Base-by-base conservation (phyloP, 129 eudicot species). In the Scalesia atractyloides region DNA sequence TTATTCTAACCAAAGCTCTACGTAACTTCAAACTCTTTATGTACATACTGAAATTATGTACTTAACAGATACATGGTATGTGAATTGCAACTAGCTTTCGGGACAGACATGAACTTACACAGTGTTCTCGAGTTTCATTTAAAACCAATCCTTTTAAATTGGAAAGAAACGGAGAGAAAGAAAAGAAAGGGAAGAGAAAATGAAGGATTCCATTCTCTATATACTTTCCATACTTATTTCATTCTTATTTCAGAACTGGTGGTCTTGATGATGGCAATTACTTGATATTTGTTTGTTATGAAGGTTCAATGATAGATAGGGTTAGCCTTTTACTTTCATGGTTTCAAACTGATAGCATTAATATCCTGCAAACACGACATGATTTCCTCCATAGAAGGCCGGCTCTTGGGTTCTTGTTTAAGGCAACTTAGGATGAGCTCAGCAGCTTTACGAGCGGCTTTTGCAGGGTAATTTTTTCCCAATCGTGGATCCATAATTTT, bases 401-500 rank as follows among this genome's bases (percentile, higher is more conserved):
- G 76, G 3, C 69, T 60, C 43, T 84, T 82, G 0, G 87, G 97
- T 57, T 77, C 86, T 6, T 75, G 43, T 66, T 80, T 85, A 12
- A 91, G 84, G 48, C 95, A 91, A 3, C 64, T 78, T 61, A 83
- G 70, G 43, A 91, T 69, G 18, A 89, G 86, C 65, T 75, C 73
- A 9, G 82, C 86, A 2, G 58, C 64, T 74, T 74, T 73, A 26
- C 34, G 60, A 5, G 83, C 86, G 0, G 73, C 95, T 74, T 73
- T 66, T 48, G 57, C 51, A 49, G 97, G 95, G 76, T 91, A 91
- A n/a, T 68, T 68, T 19, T 66, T 80, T 53, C 56, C 74, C 50
- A 91, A 78, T 4, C 83, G 51, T 34, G 95, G 95, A 59, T 91
- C 97, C 71, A 91, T 84, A 9, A 91, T 33, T 64, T 57, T 84